Evolutionary conservation across 306 rosid species (phyloP).

Genomic region (Purshia tridentata): DNA sequence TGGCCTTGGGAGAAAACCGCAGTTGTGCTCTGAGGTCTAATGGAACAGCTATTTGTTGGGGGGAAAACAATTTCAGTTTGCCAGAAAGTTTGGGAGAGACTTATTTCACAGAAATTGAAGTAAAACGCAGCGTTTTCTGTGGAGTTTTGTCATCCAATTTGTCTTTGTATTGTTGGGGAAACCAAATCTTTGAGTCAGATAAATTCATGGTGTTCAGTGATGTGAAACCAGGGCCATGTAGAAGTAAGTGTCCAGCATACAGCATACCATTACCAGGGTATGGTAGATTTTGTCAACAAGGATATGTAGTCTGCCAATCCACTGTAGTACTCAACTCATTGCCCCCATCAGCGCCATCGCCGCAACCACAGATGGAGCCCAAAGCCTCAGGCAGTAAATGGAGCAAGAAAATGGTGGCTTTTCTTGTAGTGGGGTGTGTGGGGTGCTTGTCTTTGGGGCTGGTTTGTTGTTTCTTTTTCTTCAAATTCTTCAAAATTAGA

Average conservation of each 20-base stretch:
- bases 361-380: background rate
- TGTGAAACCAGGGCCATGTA: conserved; percentile 79
- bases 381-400: conserved; percentile 33
- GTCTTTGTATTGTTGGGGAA: conserved; percentile 81
- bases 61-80: conserved; percentile 48
- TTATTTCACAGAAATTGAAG: conserved; percentile 52
- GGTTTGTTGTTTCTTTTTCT: conserved; percentile 41
- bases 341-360: background rate
- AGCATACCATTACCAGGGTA: conserved; percentile 28
- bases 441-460: conserved; percentile 51
- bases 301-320: conserved; percentile 40
- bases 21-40: conserved; percentile 53
- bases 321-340: background rate
- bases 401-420: conserved; percentile 64
- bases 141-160: conserved; percentile 38
- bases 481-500: conserved; percentile 41
- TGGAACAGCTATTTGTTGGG: conserved; percentile 67
- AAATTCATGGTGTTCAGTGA: conserved; percentile 41
- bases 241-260: conserved; percentile 30
- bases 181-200: conserved; percentile 27
- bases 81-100: conserved; percentile 39
- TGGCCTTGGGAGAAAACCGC: conserved; percentile 77
- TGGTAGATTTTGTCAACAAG: conserved; percentile 30
- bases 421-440: conserved; percentile 74
- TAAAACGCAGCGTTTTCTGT: conserved; percentile 62